Percentiles rank a stretch among this genome's conserved stretches.
These are phyloP conservation scores for Aspergillus pseudoterreus DNA, from an alignment of 2,329 filamentous ascomycete species.

Conservation along the genomic window DNA sequence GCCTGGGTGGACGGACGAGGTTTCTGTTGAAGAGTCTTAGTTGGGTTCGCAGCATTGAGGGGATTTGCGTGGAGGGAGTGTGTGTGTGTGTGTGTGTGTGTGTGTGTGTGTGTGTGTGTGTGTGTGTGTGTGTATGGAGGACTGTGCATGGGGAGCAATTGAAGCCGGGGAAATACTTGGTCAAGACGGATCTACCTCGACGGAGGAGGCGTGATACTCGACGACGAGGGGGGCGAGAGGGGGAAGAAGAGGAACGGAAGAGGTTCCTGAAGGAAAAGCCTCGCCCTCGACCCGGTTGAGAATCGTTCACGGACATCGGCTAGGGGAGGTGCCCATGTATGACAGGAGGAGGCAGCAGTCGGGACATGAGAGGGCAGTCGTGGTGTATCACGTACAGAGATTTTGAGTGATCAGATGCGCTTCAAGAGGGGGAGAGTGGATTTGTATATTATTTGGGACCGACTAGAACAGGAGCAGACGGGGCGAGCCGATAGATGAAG, in stretches of 20 bases:
- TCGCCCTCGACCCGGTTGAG: conserved; percentile 28
- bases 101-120: too few species aligned
- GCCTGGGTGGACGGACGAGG: conserved; percentile 13
- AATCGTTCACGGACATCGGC: conserved; percentile 35
- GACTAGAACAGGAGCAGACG: conserved; percentile 17
- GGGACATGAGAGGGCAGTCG: conserved; percentile 15
- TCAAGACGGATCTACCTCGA: conserved; percentile 33
- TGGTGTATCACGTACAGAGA: conserved; percentile 1
- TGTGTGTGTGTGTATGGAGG: background rate
- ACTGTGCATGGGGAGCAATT: background rate
- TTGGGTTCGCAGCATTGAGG: background rate
- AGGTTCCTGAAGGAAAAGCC: conserved; percentile 29
- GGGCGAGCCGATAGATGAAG: conserved; percentile 14
- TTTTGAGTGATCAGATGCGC: background rate
- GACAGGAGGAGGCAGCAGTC: conserved; percentile 15
- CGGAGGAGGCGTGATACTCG: conserved; percentile 31
- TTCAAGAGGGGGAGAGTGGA: conserved; percentile 7
- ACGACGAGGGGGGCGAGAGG: conserved; percentile 26
- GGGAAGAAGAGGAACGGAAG: conserved; percentile 28
- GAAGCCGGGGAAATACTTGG: conserved; percentile 24
- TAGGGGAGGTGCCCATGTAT: conserved; percentile 27
- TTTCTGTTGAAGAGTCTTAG: conserved; percentile 17
- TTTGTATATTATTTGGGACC: conserved; percentile 14
- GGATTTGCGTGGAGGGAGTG: background rate
- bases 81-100: background rate